Base-by-base conservation (phyloP, 2,329 filamentous ascomycete genomes). In the Apiospora arundinis region DNA sequence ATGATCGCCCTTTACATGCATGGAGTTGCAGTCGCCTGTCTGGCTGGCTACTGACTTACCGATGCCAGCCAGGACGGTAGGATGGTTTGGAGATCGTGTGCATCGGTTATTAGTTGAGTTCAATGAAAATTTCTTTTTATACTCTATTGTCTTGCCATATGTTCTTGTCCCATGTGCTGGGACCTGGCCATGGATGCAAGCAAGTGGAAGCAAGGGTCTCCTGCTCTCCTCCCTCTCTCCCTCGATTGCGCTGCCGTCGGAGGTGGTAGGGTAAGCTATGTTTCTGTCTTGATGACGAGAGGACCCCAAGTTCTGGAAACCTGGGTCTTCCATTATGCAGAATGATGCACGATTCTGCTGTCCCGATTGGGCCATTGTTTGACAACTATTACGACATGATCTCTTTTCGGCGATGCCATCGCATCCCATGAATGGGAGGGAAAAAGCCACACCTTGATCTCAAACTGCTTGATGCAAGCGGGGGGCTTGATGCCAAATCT, bases 381-480 rank as follows among this genome's bases (percentile, higher is more conserved):
- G 56, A 63, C 56, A 63, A 21, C 18, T 40, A 23, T 63, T 37
- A n/a, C 16, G 56, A 32, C 56, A 63, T 56, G 49, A 18, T 40
- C 56, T 63, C 56, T 18, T 40, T 37, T 63, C 56, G 56, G 56
- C 56, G 56, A 63, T 63, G 56, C 56, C 56, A 63, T 63, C 56
- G 18, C 56, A 40, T 40, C 56, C 56, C 56, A 63, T 63, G 56
- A 63, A 63, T 63, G 21, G n/a, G 32, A 23, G 32, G 32, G 56
- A 37, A 37, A 40, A 63, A 63, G 56, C 32, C 56, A 40, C 56
- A 40, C 56, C 40, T n/a, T 32, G 28, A 40, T 63, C 32, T 63
- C 56, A 63, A 5, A 45, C 8, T 40, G 37, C 32, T 32, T 32
- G 32, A 32, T 32, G 6, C 32, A 32, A 32, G 32, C 32, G 32